A percentile compares a stretch with the other conserved stretches of the same genome.
Evolutionary conservation across 768 basidiomycete genomes (phyloP).

Genomic region (Tremella mesenterica): DNA sequence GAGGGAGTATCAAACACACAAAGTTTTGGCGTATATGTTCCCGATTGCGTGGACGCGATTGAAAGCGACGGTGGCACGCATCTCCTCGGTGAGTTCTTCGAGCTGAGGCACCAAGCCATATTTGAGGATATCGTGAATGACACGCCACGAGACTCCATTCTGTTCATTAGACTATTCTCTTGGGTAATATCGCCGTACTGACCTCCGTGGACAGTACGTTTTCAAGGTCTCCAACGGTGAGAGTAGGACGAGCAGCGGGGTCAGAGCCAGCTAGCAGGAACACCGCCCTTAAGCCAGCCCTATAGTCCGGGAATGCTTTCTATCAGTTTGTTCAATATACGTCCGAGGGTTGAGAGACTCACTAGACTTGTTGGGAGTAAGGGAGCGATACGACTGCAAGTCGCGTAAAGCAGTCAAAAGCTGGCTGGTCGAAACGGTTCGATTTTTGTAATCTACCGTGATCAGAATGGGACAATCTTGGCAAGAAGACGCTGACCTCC

Average conservation of each 20-base stretch:
- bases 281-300: conserved; percentile 18
- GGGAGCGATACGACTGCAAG: conserved; percentile 8
- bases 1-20: conserved; percentile 21
- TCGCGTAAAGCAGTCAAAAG: conserved; percentile 10
- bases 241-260: conserved; percentile 1
- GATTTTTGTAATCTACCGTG: conserved; percentile 6
- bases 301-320: conserved; percentile 6
- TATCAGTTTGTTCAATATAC: neutral
- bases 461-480: no score
- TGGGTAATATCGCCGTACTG: neutral
- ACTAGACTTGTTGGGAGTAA: conserved; percentile 10
- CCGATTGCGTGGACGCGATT: conserved; percentile 37
- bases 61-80: conserved; percentile 22
- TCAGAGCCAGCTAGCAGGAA: conserved; percentile 14
- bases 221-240: conserved; percentile 32
- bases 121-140: conserved; percentile 26
- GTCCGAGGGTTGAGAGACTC: neutral
- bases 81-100: conserved; percentile 14
- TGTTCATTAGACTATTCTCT: conserved; percentile 3
- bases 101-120: conserved; percentile 26
- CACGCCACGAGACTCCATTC: conserved; percentile 38
- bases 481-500: no score
- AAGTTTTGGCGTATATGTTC: conserved; percentile 11
- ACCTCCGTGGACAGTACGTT: conserved; percentile 32
- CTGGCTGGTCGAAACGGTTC: neutral